Evolutionary conservation across 1,284 basidiomycete species (phyloP).

Genomic region (Ustilago curta): DNA sequence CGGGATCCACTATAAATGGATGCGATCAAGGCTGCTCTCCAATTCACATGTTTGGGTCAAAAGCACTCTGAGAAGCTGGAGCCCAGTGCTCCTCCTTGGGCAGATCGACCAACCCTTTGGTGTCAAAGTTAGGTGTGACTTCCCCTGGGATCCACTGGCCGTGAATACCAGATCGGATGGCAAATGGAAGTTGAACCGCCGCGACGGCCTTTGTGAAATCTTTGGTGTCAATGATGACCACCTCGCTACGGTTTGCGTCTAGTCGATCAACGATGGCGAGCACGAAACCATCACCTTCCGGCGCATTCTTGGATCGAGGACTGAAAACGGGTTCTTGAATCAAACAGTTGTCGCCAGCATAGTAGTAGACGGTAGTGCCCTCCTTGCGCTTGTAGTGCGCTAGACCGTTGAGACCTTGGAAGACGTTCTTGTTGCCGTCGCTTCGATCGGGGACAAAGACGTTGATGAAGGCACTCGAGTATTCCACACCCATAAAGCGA

Average conservation of each 20-base stretch:
- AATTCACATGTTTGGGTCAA: constrained; percentile 16
- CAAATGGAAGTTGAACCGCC: constrained; percentile 26
- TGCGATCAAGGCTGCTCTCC: too few relatives aligned
- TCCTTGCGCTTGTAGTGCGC: constrained; percentile 32
- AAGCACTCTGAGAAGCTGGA: constrained; percentile 12
- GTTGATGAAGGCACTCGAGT: constrained; percentile 34
- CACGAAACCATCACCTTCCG: constrained; percentile 42
- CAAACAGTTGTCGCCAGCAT: constrained; percentile 37
- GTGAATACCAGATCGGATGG: constrained; percentile 32
- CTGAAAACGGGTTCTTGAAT: constrained; percentile 50
- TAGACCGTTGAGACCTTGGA: constrained; percentile 37
- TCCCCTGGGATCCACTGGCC: constrained; percentile 34
- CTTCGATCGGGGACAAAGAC: constrained; percentile 33
- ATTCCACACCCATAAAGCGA: constrained; percentile 34
- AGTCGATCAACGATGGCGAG: constrained; percentile 43
- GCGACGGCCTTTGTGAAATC: constrained; percentile 31
- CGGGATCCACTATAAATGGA: too few relatives aligned
- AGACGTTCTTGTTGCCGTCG: constrained; percentile 38
- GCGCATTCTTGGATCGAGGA: constrained; percentile 32
- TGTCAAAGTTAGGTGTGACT: constrained; percentile 30
- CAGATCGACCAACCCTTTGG: constrained; percentile 22
- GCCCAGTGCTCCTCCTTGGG: constrained; percentile 32
- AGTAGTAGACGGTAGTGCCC: constrained; percentile 28
- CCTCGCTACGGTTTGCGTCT: constrained; percentile 36
- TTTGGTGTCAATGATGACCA: constrained; percentile 39